These are phyloP conservation scores for Myriosclerotinia curreyana DNA, from an alignment of 2,329 filamentous ascomycete species.

Conservation along the genomic window DNA sequence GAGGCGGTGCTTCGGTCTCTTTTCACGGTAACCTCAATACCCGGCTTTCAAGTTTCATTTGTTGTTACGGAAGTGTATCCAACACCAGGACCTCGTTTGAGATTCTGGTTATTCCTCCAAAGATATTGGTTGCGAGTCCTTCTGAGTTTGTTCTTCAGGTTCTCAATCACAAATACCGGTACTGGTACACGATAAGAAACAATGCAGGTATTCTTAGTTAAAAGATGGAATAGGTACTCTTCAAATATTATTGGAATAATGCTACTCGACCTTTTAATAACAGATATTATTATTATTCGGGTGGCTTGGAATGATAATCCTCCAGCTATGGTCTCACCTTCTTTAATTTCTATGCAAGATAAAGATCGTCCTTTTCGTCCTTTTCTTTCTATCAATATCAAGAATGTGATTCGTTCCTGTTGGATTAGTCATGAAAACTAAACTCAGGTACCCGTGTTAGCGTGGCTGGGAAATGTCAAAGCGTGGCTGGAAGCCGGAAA, in stretches of 20 bases:
- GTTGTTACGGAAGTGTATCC: constrained; percentile 9
- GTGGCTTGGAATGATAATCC: constrained; percentile 10
- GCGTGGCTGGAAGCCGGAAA: constrained; percentile 1
- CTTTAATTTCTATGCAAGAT: neutral
- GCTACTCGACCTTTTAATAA: neutral
- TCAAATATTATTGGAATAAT: neutral
- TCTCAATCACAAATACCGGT: neutral
- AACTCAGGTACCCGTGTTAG: neutral
- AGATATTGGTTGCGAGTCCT: neutral
- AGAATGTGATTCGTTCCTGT: constrained; percentile 12
- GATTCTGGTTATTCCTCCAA: neutral
- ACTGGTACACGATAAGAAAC: neutral
- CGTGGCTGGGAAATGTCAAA: neutral
- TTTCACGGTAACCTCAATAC: constrained; percentile 10
- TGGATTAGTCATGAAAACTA: neutral
- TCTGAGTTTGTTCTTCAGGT: neutral
- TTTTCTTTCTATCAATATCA: neutral
- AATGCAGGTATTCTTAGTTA: neutral
- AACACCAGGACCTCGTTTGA: constrained; percentile 4
- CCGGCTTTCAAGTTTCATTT: constrained; percentile 14
- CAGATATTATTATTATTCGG: constrained; percentile 12
- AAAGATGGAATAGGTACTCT: neutral
- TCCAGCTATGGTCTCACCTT: neutral
- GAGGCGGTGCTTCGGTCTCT: constrained; percentile 11
- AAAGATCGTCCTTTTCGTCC: neutral